Conservation (phyloP, 257 asterid species). For the Solanum stenotomum region DNA sequence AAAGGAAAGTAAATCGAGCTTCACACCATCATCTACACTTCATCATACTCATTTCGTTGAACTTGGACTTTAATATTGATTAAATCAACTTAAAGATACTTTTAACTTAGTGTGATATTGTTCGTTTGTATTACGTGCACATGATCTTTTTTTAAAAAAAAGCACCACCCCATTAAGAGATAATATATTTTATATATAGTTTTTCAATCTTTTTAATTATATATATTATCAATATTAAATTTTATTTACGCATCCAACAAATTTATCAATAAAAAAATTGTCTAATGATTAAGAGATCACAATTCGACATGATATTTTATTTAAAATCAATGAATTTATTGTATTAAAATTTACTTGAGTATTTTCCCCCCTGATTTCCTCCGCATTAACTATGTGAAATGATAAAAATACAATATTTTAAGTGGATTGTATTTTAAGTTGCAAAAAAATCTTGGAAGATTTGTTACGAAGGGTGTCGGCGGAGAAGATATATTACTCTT, state of each 20-base stretch:
- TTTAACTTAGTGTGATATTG: neutral
- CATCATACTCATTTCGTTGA: neutral
- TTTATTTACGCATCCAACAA: neutral
- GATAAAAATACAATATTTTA: neutral
- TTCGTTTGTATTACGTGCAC: fast-evolving
- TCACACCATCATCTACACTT: neutral
- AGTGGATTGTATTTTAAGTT: neutral
- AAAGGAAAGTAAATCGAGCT: neutral
- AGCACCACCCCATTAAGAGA: neutral
- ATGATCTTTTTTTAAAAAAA: no score
- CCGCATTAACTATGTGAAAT: neutral
- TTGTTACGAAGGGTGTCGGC: neutral
- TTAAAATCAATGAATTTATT: neutral
- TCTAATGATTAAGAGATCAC: neutral
- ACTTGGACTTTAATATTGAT: neutral
- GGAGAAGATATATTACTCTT: neutral
- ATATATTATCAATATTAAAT: neutral
- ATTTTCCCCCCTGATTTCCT: neutral
- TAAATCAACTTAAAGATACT: neutral
- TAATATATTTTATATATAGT: no score
- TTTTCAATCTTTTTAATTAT: no score
- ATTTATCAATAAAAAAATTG: neutral
- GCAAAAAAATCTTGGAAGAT: neutral
- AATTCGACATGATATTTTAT: neutral
- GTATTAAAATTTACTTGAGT: neutral